phyloP scores from a whole-genome alignment of 73 alveolate species.

The Stentor coeruleus region DNA sequence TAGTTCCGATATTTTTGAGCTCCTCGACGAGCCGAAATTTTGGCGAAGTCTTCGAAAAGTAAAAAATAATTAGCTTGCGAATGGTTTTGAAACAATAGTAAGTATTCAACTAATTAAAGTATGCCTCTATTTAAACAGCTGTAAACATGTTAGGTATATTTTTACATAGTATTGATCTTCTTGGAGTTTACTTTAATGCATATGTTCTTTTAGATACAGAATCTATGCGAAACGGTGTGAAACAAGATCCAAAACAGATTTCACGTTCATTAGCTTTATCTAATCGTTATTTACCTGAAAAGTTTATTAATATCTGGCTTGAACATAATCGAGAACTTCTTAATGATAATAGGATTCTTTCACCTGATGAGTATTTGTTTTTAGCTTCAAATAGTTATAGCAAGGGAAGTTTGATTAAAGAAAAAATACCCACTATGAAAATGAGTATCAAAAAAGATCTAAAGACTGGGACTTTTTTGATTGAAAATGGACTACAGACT shows the following conservation, averaged over 20 bases:
- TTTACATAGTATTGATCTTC: background rate
- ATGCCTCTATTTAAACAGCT: background rate
- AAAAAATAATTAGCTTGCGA: background rate
- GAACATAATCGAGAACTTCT: background rate
- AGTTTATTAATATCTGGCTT: background rate
- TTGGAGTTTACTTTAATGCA: background rate
- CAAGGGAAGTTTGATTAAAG: background rate
- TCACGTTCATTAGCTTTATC: background rate
- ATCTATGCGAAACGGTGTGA: background rate
- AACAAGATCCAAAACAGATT: background rate
- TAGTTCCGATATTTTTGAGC: background rate
- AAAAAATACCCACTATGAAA: background rate
- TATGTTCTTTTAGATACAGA: background rate
- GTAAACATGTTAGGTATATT: background rate
- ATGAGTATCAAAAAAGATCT: background rate
- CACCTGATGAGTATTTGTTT: constrained; percentile 1
- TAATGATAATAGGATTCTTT: background rate
- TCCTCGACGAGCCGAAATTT: background rate
- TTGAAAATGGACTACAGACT: background rate
- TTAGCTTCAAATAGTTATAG: background rate
- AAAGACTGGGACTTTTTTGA: background rate
- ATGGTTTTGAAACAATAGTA: background rate
- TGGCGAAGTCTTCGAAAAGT: background rate
- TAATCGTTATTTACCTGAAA: background rate
- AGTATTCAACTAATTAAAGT: background rate